These are phyloP conservation scores for Aspergillus clavatus DNA, from an alignment of 2,329 filamentous ascomycete genomes.

Conservation along the genomic window DNA sequence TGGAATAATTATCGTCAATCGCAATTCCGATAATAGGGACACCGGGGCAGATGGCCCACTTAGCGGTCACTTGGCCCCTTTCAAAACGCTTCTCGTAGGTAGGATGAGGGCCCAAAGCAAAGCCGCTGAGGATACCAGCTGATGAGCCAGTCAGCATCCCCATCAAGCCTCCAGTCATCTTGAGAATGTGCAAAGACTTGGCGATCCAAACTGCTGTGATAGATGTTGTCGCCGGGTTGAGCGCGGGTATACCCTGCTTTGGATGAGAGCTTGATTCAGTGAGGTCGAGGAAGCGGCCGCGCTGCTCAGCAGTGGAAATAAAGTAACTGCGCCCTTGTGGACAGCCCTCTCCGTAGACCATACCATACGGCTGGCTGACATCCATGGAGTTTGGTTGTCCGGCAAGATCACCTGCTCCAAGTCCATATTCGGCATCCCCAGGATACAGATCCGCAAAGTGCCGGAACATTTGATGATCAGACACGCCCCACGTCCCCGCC, in stretches of 20 bases:
- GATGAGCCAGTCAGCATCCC: conserved; percentile 82
- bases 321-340: conserved; percentile 79
- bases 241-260: conserved; percentile 68
- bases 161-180: conserved; percentile 68
- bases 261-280: conserved; percentile 58
- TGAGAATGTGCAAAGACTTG: conserved; percentile 68
- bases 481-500: conserved; percentile 76
- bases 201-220: conserved; percentile 84
- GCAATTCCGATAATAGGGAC: conserved; percentile 82
- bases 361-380: conserved; percentile 77
- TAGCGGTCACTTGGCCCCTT: conserved; percentile 75
- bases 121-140: conserved; percentile 74
- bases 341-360: conserved; percentile 79
- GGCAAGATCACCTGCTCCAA: conserved; percentile 69
- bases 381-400: conserved; percentile 85
- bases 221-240: conserved; percentile 65
- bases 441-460: conserved; percentile 76
- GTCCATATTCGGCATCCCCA: conserved; percentile 68
- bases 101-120: conserved; percentile 63
- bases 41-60: conserved; percentile 86
- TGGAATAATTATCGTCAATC: conserved; percentile 76
- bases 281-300: conserved; percentile 67
- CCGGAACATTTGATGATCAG: conserved; percentile 67
- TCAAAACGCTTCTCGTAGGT: conserved; percentile 59
- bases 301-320: conserved; percentile 66